Evolutionary conservation across 495 filamentous ascomycete species (phyloP).

Genomic region (Annulohypoxylon moriforme): DNA sequence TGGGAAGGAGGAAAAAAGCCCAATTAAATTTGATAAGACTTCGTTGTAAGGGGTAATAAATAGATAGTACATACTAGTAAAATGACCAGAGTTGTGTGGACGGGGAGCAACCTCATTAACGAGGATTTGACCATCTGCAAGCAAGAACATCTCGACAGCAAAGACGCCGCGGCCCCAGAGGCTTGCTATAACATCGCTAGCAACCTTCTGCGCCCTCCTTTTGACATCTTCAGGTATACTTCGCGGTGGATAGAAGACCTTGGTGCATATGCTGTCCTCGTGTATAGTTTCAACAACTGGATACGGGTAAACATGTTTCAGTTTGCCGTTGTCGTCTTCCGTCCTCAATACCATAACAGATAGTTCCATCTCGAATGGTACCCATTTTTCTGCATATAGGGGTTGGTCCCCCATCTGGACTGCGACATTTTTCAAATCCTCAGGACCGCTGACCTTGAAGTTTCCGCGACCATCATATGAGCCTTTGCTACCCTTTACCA

Average conservation of each 20-base stretch:
- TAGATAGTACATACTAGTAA: slow-evolving; percentile 67
- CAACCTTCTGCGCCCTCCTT: slow-evolving; percentile 77
- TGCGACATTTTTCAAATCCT: slow-evolving; percentile 76
- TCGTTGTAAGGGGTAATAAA: not conserved
- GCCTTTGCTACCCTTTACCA: slow-evolving; percentile 93
- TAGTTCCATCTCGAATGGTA: slow-evolving; percentile 84
- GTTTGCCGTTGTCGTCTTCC: slow-evolving; percentile 70
- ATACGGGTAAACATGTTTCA: slow-evolving; percentile 72
- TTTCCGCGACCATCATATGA: slow-evolving; percentile 97
- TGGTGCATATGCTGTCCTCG: slow-evolving; percentile 94
- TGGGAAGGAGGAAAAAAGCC: not conserved
- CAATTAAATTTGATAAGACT: not conserved
- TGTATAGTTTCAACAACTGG: slow-evolving; percentile 95
- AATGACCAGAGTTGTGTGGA: slow-evolving; percentile 96
- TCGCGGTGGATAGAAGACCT: slow-evolving; percentile 87
- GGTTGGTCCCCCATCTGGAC: slow-evolving; percentile 74
- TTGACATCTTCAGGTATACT: slow-evolving; percentile 70
- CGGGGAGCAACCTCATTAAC: slow-evolving; percentile 96
- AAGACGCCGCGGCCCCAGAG: slow-evolving; percentile 93
- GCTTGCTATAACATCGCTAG: slow-evolving; percentile 78
- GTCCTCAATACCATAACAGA: slow-evolving; percentile 96
- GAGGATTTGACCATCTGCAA: slow-evolving; percentile 78
- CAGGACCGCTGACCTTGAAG: slow-evolving; percentile 73
- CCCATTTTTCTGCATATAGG: slow-evolving; percentile 93
- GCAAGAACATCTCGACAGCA: slow-evolving; percentile 95